phyloP scores from a whole-genome alignment of 106 monocot genomes.

The Dioscorea alata region DNA sequence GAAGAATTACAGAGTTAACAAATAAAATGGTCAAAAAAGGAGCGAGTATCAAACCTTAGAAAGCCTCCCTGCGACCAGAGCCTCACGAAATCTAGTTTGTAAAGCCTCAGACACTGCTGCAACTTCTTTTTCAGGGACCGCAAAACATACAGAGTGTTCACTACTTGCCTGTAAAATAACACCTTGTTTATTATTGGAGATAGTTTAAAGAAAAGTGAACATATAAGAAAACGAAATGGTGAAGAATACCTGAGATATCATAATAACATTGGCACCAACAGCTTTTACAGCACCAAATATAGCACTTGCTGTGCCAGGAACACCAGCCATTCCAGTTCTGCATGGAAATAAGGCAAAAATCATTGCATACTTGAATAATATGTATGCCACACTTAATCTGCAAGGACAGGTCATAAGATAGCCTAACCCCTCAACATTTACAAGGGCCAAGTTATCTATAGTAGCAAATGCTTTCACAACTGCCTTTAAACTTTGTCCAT shows the following conservation, averaged over 20 bases:
- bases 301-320: constrained; percentile 98
- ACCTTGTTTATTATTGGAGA: constrained; percentile 5
- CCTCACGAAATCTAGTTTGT: constrained; percentile 62
- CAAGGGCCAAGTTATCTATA: constrained; percentile 87
- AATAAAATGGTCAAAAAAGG: not conserved
- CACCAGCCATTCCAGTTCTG: constrained; percentile 99
- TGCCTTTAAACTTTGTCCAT: constrained; percentile 34
- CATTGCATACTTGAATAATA: too few species aligned
- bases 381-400: too few species aligned
- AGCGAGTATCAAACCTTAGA: constrained; percentile 45
- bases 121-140: constrained; percentile 83
- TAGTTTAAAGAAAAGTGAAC: not conserved
- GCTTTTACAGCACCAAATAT: constrained; percentile 92
- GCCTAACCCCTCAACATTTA: constrained; percentile 95
- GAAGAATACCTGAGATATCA: constrained; percentile 91
- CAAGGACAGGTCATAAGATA: not conserved
- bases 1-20: too few species aligned
- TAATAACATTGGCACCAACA: constrained; percentile 98
- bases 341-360: constrained; percentile 1
- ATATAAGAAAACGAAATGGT: not conserved
- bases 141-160: constrained; percentile 97
- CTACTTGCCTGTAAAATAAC: constrained; percentile 75
- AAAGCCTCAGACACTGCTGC: constrained; percentile 61
- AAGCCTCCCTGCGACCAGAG: constrained; percentile 89
- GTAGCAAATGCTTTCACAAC: constrained; percentile 96